These are phyloP conservation scores for Globisporangium abappressorium DNA, from an alignment of 352 stramenopile genomes.

Conservation along the genomic window DNA sequence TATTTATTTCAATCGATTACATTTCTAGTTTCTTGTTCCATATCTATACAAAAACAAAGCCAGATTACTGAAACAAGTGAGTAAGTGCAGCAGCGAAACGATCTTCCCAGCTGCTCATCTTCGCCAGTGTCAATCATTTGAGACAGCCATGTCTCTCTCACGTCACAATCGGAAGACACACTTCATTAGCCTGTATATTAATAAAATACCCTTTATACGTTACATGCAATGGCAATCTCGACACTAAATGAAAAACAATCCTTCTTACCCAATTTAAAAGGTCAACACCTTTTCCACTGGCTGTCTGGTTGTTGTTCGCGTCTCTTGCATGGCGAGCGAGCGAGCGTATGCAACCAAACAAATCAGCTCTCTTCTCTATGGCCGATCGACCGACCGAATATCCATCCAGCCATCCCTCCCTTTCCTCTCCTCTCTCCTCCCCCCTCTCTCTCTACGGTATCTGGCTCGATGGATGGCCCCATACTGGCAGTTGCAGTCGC, in stretches of 20 bases:
- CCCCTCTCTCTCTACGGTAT: not conserved
- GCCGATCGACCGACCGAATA: not conserved
- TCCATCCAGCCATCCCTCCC: not conserved
- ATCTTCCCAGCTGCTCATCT: not conserved
- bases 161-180: not conserved
- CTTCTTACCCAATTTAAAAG: not conserved
- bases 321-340: not conserved
- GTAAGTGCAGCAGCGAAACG: not conserved
- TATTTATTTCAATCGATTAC: not conserved
- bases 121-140: not conserved
- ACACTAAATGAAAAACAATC: too few species aligned
- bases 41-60: not conserved
- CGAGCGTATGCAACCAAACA: not conserved
- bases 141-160: slow-evolving; percentile 8
- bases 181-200: not conserved
- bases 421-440: not conserved
- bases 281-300: not conserved
- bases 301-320: not conserved
- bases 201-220: too few species aligned
- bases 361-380: slow-evolving; percentile 6
- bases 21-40: not conserved
- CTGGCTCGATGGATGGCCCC: not conserved
- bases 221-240: too few species aligned
- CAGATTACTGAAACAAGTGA: not conserved
- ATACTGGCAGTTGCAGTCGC: not conserved